Percentiles rank a stretch among this genome's conserved stretches.
These are phyloP conservation scores for Sporothrix mexicana DNA, from an alignment of 2,329 filamentous ascomycete genomes.

Conservation along the genomic window DNA sequence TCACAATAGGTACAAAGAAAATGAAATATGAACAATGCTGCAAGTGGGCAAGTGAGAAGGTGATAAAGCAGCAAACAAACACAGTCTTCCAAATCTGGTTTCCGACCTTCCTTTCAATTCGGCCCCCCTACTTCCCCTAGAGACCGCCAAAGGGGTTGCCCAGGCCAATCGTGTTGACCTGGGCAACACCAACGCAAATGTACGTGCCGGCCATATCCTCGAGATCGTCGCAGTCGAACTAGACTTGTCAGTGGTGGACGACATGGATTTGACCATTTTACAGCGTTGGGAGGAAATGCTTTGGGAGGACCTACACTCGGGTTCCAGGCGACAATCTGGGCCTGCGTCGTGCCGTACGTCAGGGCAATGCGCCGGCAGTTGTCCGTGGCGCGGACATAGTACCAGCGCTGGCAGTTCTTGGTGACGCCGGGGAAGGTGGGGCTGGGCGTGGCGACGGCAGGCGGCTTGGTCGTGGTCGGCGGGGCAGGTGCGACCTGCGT, in stretches of 20 bases:
- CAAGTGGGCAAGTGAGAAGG: not conserved
- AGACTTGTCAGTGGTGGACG: not conserved
- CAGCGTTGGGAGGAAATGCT: too few relatives aligned
- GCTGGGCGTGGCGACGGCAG: constrained; percentile 18
- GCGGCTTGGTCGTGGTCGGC: constrained; percentile 13
- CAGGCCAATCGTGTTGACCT: not conserved
- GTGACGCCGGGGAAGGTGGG: constrained; percentile 12
- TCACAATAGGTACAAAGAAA: not conserved
- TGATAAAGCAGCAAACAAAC: not conserved
- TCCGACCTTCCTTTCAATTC: too few relatives aligned
- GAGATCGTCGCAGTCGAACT: constrained; percentile 35
- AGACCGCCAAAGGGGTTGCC: constrained; percentile 16
- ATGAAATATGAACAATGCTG: not conserved
- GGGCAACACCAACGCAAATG: constrained; percentile 31
- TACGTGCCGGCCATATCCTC: constrained; percentile 34
- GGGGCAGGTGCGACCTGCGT: constrained; percentile 12
- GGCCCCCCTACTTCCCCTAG: too few relatives aligned
- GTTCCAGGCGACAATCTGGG: constrained; percentile 31
- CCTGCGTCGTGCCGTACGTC: constrained; percentile 19
- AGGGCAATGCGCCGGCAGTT: constrained; percentile 29
- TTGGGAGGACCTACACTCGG: constrained; percentile 27
- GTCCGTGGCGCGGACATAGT: constrained; percentile 25
- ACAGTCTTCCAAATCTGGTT: too few relatives aligned
- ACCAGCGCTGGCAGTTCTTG: constrained; percentile 32
- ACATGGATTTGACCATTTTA: not conserved